Percentiles rank a stretch among this genome's conserved stretches.
Evolutionary conservation across 257 asterid species (phyloP).

Genomic region (Nemophila menziesii): DNA sequence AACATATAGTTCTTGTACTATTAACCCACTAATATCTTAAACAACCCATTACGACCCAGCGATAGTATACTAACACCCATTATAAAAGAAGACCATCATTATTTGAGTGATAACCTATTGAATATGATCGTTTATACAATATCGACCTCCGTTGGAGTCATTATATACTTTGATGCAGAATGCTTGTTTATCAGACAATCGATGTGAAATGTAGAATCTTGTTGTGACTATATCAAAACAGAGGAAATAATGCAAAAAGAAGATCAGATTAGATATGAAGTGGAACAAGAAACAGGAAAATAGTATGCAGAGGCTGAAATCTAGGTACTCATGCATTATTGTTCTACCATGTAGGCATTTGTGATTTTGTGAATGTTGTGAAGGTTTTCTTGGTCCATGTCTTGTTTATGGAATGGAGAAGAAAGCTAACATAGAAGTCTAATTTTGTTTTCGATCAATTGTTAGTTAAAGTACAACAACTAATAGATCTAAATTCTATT

Average conservation of each 20-base stretch:
- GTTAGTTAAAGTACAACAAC: neutral
- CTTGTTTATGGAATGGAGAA: slow-evolving; percentile 53
- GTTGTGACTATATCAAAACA: slow-evolving; percentile 19
- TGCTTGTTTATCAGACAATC: slow-evolving; percentile 14
- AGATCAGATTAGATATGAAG: neutral
- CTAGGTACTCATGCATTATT: slow-evolving; percentile 39
- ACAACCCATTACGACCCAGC: no score
- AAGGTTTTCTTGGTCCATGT: slow-evolving; percentile 40
- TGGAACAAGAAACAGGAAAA: slow-evolving; percentile 7
- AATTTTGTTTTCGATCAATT: slow-evolving; percentile 13
- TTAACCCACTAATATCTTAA: no score
- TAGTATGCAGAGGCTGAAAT: slow-evolving; percentile 45
- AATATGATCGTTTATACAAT: no score
- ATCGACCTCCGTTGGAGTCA: no score
- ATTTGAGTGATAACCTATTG: no score
- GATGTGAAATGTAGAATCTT: slow-evolving; percentile 48
- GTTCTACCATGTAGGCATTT: slow-evolving; percentile 79
- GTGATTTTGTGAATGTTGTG: slow-evolving; percentile 53
- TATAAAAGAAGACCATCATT: no score
- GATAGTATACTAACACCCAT: no score
- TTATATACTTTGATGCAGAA: no score
- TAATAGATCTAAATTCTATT: neutral
- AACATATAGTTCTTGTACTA: no score
- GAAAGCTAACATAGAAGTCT: slow-evolving; percentile 47
- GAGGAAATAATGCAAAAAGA: slow-evolving; percentile 1